These are phyloP conservation scores for Alternaria triticina DNA, from an alignment of 2,329 filamentous ascomycete species.

Conservation along the genomic window DNA sequence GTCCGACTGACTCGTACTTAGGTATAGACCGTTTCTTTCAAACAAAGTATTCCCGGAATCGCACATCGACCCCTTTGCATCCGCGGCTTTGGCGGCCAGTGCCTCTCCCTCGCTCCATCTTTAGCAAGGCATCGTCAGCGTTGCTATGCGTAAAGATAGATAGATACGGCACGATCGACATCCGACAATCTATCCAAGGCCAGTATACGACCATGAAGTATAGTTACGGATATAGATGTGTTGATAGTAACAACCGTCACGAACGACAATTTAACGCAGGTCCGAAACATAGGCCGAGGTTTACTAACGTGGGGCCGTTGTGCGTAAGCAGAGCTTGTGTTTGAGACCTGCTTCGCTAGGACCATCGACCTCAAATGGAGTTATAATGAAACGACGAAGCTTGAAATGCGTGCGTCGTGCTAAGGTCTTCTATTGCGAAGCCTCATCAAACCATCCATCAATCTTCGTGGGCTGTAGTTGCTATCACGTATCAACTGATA, in stretches of 20 bases:
- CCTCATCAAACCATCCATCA: neutral
- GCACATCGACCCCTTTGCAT: neutral
- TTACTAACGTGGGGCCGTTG: slow-evolving; percentile 6
- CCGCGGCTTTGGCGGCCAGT: neutral
- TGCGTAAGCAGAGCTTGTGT: slow-evolving; percentile 8
- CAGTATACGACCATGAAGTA: neutral
- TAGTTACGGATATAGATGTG: neutral
- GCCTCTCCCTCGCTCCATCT: neutral
- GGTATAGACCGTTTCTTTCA: neutral
- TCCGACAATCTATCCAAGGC: neutral
- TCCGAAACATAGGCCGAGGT: neutral
- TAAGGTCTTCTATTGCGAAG: neutral
- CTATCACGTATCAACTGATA: neutral
- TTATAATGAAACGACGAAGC: neutral
- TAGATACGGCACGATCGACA: neutral
- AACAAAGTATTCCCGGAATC: neutral
- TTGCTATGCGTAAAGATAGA: neutral
- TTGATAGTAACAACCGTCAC: neutral
- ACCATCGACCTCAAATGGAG: neutral
- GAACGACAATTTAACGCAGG: neutral
- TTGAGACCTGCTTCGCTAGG: neutral
- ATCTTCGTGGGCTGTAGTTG: neutral
- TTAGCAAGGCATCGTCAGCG: neutral
- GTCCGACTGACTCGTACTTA: neutral
- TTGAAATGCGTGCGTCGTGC: neutral